Evolutionary conservation across 2,329 filamentous ascomycete species (phyloP).

Genomic region (Trichoderma sp.): DNA sequence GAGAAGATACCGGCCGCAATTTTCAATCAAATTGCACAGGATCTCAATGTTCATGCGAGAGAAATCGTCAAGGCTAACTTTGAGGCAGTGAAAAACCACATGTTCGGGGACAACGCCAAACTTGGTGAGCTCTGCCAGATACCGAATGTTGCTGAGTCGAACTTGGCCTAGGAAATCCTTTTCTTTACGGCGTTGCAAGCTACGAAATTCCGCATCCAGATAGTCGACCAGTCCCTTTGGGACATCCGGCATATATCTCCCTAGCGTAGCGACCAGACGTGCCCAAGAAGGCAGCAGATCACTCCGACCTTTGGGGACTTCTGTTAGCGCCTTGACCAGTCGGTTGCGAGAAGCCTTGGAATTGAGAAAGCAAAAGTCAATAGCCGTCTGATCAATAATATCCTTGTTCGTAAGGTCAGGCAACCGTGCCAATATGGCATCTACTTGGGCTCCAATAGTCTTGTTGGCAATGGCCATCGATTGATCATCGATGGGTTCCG

Average conservation of each 20-base stretch:
- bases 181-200: constrained; percentile 91
- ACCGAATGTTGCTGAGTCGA: constrained; percentile 91
- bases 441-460: constrained; percentile 94
- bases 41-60: constrained; percentile 99
- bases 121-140: constrained; percentile 94
- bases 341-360: constrained; percentile 97
- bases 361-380: constrained; percentile 97
- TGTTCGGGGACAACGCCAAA: constrained; percentile 98
- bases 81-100: constrained; percentile 97
- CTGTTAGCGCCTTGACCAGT: constrained; percentile 86
- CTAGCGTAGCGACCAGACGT: constrained; percentile 88
- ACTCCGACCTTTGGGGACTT: constrained; percentile 89
- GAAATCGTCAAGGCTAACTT: constrained; percentile 95
- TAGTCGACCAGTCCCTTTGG: constrained; percentile 87
- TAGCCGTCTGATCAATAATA: constrained; percentile 82
- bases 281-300: constrained; percentile 89
- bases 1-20: constrained; percentile 90
- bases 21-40: constrained; percentile 91
- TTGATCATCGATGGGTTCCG: constrained; percentile 67
- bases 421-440: constrained; percentile 81
- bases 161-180: constrained; percentile 97
- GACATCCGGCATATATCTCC: constrained; percentile 92
- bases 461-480: constrained; percentile 97
- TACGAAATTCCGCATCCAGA: constrained; percentile 94
- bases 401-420: constrained; percentile 92